phyloP scores from a whole-genome alignment of 1,139 yeast species.

The Pichia sp. region DNA sequence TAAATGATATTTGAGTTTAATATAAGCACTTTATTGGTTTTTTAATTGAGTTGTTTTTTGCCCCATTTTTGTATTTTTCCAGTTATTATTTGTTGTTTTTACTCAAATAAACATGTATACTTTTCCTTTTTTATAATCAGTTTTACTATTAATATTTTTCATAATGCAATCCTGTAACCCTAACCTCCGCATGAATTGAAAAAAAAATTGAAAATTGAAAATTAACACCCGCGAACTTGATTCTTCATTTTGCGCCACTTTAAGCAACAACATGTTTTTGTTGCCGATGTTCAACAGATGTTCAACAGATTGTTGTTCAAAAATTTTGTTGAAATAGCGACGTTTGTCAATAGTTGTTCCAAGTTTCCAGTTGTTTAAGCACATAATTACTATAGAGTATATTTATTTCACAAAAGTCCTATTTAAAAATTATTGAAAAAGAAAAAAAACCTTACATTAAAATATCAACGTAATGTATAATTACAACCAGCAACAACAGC shows the following conservation, averaged over 20 bases:
- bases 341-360: not conserved
- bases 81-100: not conserved
- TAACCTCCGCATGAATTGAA: not conserved
- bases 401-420: not conserved
- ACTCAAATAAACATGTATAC: not conserved
- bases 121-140: not conserved
- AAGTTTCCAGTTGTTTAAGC: not conserved
- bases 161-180: too few relatives aligned
- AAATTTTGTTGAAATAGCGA: not conserved
- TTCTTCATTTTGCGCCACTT: not conserved
- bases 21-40: not conserved
- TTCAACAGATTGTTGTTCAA: not conserved
- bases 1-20: constrained; percentile 14
- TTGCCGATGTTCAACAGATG: not conserved
- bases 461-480: not conserved
- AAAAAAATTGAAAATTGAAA: not conserved
- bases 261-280: not conserved
- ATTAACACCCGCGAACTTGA: not conserved
- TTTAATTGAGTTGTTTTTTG: not conserved
- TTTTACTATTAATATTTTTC: too few relatives aligned
- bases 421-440: not conserved
- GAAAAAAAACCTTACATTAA: not conserved
- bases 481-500: not conserved
- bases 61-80: not conserved
- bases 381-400: not conserved